phyloP scores from a whole-genome alignment of 2,329 filamentous ascomycete genomes.

The Aspergillus proliferans region DNA sequence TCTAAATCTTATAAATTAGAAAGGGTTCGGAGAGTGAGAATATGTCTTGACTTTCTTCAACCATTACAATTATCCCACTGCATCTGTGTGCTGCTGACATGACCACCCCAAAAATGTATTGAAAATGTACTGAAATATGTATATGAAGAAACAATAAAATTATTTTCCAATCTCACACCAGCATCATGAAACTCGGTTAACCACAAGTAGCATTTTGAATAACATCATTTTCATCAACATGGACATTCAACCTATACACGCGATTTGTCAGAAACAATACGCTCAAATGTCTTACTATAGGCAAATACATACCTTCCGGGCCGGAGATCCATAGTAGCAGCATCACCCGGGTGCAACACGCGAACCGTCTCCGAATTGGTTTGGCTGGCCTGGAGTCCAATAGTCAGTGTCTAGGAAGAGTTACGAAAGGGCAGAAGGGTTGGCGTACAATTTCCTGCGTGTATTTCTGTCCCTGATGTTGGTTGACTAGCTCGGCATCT shows the following conservation, averaged over 20 bases:
- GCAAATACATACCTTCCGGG: background rate
- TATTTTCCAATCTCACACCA: no score
- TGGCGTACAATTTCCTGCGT: background rate
- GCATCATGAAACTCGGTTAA: background rate
- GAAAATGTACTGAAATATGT: no score
- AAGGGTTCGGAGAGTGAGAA: no score
- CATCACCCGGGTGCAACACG: background rate
- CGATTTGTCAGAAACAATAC: background rate
- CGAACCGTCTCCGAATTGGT: background rate
- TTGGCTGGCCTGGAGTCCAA: background rate
- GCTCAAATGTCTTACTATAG: background rate
- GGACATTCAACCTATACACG: background rate
- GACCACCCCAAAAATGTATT: no score
- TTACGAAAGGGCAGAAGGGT: background rate
- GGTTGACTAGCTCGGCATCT: background rate
- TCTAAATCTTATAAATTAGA: no score
- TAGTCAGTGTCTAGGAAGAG: background rate
- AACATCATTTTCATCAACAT: background rate
- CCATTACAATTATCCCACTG: no score
- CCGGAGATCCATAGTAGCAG: background rate
- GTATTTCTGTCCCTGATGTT: background rate
- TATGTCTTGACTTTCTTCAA: no score
- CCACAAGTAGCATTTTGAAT: background rate
- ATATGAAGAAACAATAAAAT: no score
- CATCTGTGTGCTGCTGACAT: no score